Base-by-base conservation (phyloP, 208 protist genomes). In the Trypanosoma lewisi region DNA sequence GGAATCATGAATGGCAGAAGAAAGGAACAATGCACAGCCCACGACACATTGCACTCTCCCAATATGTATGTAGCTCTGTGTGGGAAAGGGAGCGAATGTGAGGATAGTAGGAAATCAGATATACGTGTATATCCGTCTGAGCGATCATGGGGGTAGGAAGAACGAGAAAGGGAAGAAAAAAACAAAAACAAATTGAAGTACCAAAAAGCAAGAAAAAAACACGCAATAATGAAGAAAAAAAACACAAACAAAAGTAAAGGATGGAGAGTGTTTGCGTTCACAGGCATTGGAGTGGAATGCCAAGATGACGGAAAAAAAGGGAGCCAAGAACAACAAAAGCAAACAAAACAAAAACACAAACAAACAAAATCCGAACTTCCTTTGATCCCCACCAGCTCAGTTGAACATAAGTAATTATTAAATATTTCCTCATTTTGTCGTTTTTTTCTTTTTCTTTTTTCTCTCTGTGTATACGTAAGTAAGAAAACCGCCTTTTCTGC, bases 171-270 rank as follows among this genome's bases (percentile, higher is more conserved):
- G 14, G 55, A 57, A 14, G 23, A n/a, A 37, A 57, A 34, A 31
- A 52, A 52, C 14, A 63, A 42, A 63, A 51, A 48, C 5, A 34
- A 28, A 63, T 25, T 34, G 47, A 65, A 17, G 70, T 21, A 54
- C 44, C 2, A 36, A 45, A 63, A 31, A 49, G 19, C 4, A 63
- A 48, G 19, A 41, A 52, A 51, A 63, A 63, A n/a, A n/a, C n/a
- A n/a, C n/a, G n/a, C n/a, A n/a, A n/a, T n/a, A n/a, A n/a, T n/a
- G n/a, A n/a, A n/a, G n/a, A 21, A 51, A 45, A 34, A 37, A 73
- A 45, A 55, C 16, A 70, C 19, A 54, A 42, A 3, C 14, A 62
- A 63, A 21, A 51, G n/a, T n/a, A n/a, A n/a, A n/a, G n/a, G n/a
- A n/a, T n/a, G n/a, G n/a, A n/a, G n/a, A n/a, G n/a, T n/a, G n/a